Evolutionary conservation across 1,284 basidiomycete genomes (phyloP).

Genomic region (Fistulinella staudtii): DNA sequence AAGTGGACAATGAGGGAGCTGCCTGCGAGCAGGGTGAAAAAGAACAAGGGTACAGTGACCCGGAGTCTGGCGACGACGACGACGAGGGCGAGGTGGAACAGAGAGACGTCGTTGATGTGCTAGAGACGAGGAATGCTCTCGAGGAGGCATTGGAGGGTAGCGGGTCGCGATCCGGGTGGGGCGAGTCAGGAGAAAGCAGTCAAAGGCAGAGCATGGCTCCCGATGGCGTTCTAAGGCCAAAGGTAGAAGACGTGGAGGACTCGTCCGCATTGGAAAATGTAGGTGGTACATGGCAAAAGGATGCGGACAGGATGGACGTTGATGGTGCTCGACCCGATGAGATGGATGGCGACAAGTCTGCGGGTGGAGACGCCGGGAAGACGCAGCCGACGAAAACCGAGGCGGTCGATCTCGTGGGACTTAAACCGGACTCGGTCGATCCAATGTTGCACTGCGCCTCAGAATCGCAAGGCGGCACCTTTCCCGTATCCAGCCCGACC

Average conservation of each 20-base stretch:
- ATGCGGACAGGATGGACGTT: slow-evolving; percentile 35
- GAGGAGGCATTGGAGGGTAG: slow-evolving; percentile 49
- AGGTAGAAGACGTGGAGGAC: slow-evolving; percentile 64
- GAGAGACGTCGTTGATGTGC: slow-evolving; percentile 51
- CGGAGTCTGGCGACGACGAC: slow-evolving; percentile 56
- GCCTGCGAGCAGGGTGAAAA: slow-evolving; percentile 23
- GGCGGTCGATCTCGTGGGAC: slow-evolving; percentile 21
- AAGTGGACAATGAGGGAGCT: slow-evolving; percentile 30
- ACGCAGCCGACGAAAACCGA: slow-evolving; percentile 25
- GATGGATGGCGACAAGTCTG: slow-evolving; percentile 28
- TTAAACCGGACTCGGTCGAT: slow-evolving; percentile 43
- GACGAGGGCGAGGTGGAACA: slow-evolving; percentile 57
- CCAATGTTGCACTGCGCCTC: slow-evolving; percentile 44
- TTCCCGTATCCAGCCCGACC: slow-evolving; percentile 23
- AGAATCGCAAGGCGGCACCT: slow-evolving; percentile 30
- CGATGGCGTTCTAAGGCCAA: slow-evolving; percentile 43
- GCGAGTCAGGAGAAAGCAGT: slow-evolving; percentile 31
- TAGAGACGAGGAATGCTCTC: slow-evolving; percentile 48
- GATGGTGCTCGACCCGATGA: slow-evolving; percentile 27
- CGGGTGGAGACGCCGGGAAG: slow-evolving; percentile 31
- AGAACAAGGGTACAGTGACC: slow-evolving; percentile 37
- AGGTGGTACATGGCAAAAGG: slow-evolving; percentile 21
- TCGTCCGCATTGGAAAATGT: slow-evolving; percentile 41
- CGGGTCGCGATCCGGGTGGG: slow-evolving; percentile 26
- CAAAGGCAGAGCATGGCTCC: slow-evolving; percentile 26